These are phyloP conservation scores for Elongisporangium prolatum DNA, from an alignment of 352 stramenopile genomes.

Conservation along the genomic window DNA sequence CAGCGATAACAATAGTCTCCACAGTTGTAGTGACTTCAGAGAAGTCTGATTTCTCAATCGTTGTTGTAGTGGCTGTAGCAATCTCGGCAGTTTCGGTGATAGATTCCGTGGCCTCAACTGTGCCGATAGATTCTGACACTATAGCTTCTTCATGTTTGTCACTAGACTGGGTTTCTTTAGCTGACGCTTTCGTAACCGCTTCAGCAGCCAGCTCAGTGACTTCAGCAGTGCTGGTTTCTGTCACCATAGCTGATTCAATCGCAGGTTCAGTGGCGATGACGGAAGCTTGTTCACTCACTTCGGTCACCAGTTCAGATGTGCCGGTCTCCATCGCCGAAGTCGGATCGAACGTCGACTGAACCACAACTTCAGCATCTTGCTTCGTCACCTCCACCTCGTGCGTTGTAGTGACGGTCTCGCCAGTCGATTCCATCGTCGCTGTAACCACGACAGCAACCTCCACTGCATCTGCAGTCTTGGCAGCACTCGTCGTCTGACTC, in stretches of 20 bases:
- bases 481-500: constrained; percentile 20
- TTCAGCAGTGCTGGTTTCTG: constrained; percentile 10
- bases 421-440: background rate
- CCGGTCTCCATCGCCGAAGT: background rate
- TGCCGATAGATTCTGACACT: background rate
- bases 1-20: background rate
- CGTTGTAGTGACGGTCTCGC: background rate
- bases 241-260: background rate
- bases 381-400: no score
- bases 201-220: background rate
- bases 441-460: background rate
- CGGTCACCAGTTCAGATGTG: constrained; percentile 25
- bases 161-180: background rate
- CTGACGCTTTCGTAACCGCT: background rate
- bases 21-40: background rate
- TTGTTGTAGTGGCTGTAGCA: background rate
- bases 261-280: no score
- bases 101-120: no score
- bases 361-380: no score
- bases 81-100: background rate
- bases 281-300: constrained; percentile 3
- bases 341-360: no score
- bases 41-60: background rate
- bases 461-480: constrained; percentile 12
- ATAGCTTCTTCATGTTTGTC: background rate